These are phyloP conservation scores for Colletotrichum viniferum DNA, from an alignment of 2,329 filamentous ascomycete species.

Conservation along the genomic window DNA sequence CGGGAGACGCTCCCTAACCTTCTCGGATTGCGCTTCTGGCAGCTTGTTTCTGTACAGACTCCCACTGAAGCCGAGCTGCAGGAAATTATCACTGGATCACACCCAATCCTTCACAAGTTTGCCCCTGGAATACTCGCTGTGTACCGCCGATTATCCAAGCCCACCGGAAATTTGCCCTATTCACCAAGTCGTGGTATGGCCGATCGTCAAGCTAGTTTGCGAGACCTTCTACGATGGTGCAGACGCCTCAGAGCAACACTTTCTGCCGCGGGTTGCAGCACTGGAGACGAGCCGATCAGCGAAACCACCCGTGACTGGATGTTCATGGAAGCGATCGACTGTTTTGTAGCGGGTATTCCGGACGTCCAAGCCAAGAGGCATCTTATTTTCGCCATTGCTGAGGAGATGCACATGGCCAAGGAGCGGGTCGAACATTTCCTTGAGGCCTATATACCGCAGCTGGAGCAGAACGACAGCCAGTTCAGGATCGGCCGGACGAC, in stretches of 20 bases:
- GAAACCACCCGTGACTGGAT: constrained; percentile 79
- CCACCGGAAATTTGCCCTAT: constrained; percentile 31
- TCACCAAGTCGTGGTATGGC: constrained; percentile 50
- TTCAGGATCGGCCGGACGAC: constrained; percentile 70
- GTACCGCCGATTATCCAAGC: constrained; percentile 55
- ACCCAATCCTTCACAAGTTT: constrained; percentile 71
- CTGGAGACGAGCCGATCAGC: constrained; percentile 71
- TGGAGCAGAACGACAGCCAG: constrained; percentile 63
- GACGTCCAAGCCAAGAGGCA: constrained; percentile 63
- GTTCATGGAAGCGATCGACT: constrained; percentile 92
- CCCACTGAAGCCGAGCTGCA: constrained; percentile 73
- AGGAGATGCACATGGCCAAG: constrained; percentile 85
- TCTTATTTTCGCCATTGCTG: constrained; percentile 75
- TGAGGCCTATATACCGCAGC: constrained; percentile 70
- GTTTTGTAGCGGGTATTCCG: constrained; percentile 83
- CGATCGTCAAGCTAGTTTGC: constrained; percentile 64
- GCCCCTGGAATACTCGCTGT: constrained; percentile 63
- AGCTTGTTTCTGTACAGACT: constrained; percentile 70
- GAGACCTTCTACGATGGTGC: constrained; percentile 93
- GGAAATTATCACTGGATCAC: constrained; percentile 72
- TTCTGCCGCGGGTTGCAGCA: constrained; percentile 61
- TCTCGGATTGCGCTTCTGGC: constrained; percentile 88
- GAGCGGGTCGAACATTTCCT: constrained; percentile 83
- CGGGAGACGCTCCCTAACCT: constrained; percentile 72
- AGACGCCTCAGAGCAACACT: constrained; percentile 74